Conservation (phyloP, 2,329 filamentous ascomycete species). For the Botrytis deweyae region DNA sequence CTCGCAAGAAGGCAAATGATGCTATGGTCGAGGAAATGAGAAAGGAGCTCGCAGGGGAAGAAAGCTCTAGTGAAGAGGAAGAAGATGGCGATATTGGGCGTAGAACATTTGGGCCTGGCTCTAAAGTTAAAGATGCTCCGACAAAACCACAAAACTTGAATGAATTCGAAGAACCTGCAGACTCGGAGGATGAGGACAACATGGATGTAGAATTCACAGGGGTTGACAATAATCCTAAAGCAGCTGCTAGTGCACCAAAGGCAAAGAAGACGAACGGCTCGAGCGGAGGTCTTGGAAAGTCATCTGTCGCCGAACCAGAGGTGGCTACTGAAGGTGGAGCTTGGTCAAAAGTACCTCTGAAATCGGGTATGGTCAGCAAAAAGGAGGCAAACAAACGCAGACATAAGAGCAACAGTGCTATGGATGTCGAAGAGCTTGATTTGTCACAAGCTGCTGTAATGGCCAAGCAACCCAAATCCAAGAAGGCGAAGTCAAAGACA, state of each 20-base stretch:
- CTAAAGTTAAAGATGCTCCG: slow-evolving; percentile 42
- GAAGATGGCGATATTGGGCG: slow-evolving; percentile 66
- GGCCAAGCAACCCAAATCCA: slow-evolving; percentile 34
- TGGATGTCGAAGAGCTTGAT: slow-evolving; percentile 39
- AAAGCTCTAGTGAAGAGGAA: slow-evolving; percentile 55
- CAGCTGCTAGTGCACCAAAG: slow-evolving; percentile 10
- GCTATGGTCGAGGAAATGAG: slow-evolving; percentile 69
- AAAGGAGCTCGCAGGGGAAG: slow-evolving; percentile 64
- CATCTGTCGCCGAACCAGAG: slow-evolving; percentile 18
- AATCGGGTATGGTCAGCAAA: slow-evolving; percentile 30
- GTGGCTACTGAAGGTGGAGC: slow-evolving; percentile 35
- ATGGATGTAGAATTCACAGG: slow-evolving; percentile 36
- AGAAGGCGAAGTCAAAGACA: slow-evolving; percentile 33
- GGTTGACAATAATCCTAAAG: slow-evolving; percentile 24
- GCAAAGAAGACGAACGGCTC: slow-evolving; percentile 24
- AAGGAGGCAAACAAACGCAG: slow-evolving; percentile 37
- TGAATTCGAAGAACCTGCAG: slow-evolving; percentile 61
- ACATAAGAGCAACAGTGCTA: slow-evolving; percentile 37
- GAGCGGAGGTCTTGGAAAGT: slow-evolving; percentile 11
- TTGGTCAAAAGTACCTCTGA: slow-evolving; percentile 38
- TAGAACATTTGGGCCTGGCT: slow-evolving; percentile 62
- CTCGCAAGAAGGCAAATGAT: slow-evolving; percentile 76
- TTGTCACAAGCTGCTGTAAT: slow-evolving; percentile 38
- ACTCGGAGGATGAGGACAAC: slow-evolving; percentile 47
- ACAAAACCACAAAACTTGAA: slow-evolving; percentile 38